These are phyloP conservation scores for Macrophomina pseudophaseolina DNA, from an alignment of 2,329 filamentous ascomycete genomes.

Conservation along the genomic window DNA sequence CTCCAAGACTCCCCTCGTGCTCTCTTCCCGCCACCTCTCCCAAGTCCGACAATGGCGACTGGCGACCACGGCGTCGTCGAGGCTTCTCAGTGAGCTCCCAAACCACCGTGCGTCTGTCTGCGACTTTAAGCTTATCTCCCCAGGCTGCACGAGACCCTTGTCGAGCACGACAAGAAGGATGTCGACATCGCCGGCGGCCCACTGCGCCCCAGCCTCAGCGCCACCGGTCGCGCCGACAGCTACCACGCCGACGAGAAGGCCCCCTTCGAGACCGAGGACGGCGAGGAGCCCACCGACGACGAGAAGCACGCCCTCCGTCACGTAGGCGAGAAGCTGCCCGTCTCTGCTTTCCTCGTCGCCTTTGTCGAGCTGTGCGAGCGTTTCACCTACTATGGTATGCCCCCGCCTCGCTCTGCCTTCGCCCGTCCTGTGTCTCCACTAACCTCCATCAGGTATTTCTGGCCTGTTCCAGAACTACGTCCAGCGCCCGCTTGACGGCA, in stretches of 20 bases:
- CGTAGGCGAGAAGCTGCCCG: conserved; percentile 43
- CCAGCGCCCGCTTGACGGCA: conserved; percentile 30
- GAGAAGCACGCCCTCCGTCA: conserved; percentile 41
- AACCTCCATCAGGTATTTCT: conserved; percentile 28
- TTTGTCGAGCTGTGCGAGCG: conserved; percentile 46
- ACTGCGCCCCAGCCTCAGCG: conserved; percentile 16
- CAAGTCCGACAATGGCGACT: conserved; percentile 10
- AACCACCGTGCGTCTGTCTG: too few species aligned
- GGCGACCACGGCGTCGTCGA: conserved; percentile 24
- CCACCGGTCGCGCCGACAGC: conserved; percentile 6
- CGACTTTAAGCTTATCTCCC: neutral
- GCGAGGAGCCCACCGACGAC: conserved; percentile 41
- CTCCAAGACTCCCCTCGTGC: neutral
- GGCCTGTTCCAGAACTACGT: conserved; percentile 48
- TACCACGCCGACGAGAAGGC: conserved; percentile 23
- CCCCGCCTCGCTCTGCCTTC: too few species aligned
- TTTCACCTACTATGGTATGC: conserved; percentile 37
- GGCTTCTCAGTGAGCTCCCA: conserved; percentile 5
- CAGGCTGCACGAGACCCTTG: conserved; percentile 19
- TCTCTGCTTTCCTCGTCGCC: conserved; percentile 43
- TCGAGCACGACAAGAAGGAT: conserved; percentile 10
- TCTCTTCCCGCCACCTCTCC: too few species aligned
- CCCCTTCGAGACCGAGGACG: conserved; percentile 25
- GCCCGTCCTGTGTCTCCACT: neutral
- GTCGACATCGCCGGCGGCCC: conserved; percentile 14